Conservation (phyloP, 306 rosid species). For the Nissolia schottii region DNA sequence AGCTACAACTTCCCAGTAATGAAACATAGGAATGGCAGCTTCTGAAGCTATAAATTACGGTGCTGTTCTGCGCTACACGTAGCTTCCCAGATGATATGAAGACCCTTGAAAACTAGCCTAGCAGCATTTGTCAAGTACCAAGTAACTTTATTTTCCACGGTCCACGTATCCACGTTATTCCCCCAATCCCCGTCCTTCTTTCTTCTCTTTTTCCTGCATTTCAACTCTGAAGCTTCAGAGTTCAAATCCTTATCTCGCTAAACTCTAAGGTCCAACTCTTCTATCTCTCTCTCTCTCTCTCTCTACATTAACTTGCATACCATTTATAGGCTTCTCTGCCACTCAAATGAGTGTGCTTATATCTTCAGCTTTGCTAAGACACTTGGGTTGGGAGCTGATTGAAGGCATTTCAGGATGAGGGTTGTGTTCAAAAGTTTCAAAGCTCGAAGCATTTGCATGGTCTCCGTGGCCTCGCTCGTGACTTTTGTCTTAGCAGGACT, state of each 20-base stretch:
- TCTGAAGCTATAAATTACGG: slow-evolving; percentile 13
- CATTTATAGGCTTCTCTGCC: not conserved
- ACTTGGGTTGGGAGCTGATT: not conserved
- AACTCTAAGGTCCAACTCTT: not conserved
- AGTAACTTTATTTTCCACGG: not conserved
- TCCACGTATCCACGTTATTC: not conserved
- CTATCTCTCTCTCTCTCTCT: not conserved
- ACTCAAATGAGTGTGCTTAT: not conserved
- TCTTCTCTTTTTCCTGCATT: not conserved
- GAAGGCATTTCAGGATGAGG: slow-evolving; percentile 21
- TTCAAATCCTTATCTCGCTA: not conserved
- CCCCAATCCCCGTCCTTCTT: not conserved
- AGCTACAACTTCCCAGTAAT: not conserved
- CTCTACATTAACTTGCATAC: not conserved
- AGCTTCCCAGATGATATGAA: not conserved
- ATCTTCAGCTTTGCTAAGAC: not conserved
- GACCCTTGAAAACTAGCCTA: not conserved
- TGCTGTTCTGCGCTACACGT: not conserved
- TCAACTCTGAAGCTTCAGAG: not conserved
- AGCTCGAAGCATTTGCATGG: slow-evolving; percentile 10
- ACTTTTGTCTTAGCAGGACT: slow-evolving; percentile 17
- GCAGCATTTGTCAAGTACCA: not conserved
- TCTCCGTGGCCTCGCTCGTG: slow-evolving; percentile 11
- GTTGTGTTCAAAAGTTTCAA: not conserved
- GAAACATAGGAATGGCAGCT: not conserved